Percentiles rank a stretch among this genome's conserved stretches.
phyloP scores from a whole-genome alignment of 208 protist species.

The Naegleria lovaniensis region DNA sequence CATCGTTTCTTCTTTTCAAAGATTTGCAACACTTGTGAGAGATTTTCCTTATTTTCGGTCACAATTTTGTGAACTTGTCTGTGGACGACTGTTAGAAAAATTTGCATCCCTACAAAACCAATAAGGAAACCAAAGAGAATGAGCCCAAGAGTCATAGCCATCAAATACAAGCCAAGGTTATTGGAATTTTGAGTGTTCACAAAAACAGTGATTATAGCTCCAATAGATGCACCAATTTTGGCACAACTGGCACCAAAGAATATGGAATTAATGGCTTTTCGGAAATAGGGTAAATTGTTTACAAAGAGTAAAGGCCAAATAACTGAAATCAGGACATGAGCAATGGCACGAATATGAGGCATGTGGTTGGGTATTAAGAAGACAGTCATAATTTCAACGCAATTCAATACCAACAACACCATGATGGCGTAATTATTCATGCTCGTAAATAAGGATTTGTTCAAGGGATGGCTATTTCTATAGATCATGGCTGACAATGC shows the following conservation, averaged over 20 bases:
- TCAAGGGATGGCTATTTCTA: neutral
- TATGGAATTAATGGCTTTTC: neutral
- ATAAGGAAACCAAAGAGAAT: neutral
- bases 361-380: neutral
- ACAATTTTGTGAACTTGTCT: neutral
- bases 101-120: neutral
- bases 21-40: neutral
- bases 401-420: neutral
- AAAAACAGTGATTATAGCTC: neutral
- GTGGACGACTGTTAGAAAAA: neutral
- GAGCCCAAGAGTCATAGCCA: neutral
- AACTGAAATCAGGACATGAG: neutral
- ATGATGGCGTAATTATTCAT: neutral
- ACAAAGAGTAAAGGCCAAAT: neutral
- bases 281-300: neutral
- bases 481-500: neutral
- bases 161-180: neutral
- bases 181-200: neutral
- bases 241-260: neutral
- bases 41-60: neutral
- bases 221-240: neutral
- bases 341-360: neutral
- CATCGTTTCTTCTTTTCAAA: neutral
- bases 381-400: neutral
- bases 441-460: neutral